Conservation (phyloP, 371 early-diverging fungal genomes). For the Mucor irregularis region DNA sequence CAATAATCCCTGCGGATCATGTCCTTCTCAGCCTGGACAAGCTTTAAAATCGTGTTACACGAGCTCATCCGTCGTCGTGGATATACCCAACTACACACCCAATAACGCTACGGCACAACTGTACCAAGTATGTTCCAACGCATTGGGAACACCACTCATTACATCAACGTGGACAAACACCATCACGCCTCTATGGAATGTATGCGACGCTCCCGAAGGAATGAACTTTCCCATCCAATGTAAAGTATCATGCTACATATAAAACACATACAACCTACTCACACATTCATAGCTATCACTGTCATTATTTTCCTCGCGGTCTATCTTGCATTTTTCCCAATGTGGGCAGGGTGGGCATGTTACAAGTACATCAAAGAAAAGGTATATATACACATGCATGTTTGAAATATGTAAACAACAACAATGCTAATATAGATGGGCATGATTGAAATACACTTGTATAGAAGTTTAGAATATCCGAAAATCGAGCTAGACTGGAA, state of each 20-base stretch:
- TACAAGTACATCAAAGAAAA: slow-evolving; percentile 35
- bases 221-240: slow-evolving; percentile 35
- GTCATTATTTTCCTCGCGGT: slow-evolving; percentile 32
- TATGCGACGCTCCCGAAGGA: slow-evolving; percentile 36
- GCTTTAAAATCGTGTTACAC: slow-evolving; percentile 14
- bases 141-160: slow-evolving; percentile 16
- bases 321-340: slow-evolving; percentile 16
- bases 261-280: no score
- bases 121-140: slow-evolving; percentile 34
- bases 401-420: neutral
- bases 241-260: no score
- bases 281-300: slow-evolving; percentile 25
- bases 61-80: neutral
- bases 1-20: slow-evolving; percentile 12
- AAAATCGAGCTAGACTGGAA: neutral
- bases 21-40: slow-evolving; percentile 17
- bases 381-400: neutral
- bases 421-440: no score
- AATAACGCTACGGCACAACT: slow-evolving; percentile 38
- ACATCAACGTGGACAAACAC: slow-evolving; percentile 28
- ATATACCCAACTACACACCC: slow-evolving; percentile 33
- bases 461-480: neutral
- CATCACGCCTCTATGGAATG: slow-evolving; percentile 29
- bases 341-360: slow-evolving; percentile 31
- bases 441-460: neutral